Percentiles rank a stretch among this genome's conserved stretches.
Conservation (phyloP, 164 flowering plant species). For the Dillenia suffruticosa region DNA sequence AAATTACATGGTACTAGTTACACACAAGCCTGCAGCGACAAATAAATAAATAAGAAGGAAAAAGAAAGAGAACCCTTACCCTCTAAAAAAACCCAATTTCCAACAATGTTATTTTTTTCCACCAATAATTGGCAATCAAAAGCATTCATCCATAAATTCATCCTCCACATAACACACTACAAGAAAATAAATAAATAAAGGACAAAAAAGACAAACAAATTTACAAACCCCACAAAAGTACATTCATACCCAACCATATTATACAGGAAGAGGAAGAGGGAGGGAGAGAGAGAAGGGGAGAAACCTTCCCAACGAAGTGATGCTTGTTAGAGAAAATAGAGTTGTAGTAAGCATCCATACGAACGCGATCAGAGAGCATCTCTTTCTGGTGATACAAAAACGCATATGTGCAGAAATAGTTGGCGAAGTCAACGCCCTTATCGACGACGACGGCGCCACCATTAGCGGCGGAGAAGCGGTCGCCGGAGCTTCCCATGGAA, state of each 20-base stretch:
- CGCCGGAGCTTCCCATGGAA: slow-evolving; percentile 38
- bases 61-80: too few relatives aligned
- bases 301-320: slow-evolving; percentile 80
- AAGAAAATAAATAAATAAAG: too few relatives aligned
- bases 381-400: slow-evolving; percentile 98
- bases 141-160: too few relatives aligned
- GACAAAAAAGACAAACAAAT: background rate
- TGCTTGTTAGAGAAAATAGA: slow-evolving; percentile 73
- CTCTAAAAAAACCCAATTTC: too few relatives aligned
- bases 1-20: too few relatives aligned
- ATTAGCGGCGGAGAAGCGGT: slow-evolving; percentile 29
- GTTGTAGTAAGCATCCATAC: slow-evolving; percentile 93
- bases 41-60: too few relatives aligned
- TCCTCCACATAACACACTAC: too few relatives aligned
- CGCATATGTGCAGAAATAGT: slow-evolving; percentile 94
- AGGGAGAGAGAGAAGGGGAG: background rate
- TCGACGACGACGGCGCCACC: slow-evolving; percentile 42
- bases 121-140: too few relatives aligned
- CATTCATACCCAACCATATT: too few relatives aligned
- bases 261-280: background rate
- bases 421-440: slow-evolving; percentile 89
- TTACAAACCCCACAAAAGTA: too few relatives aligned
- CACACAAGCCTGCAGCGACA: too few relatives aligned
- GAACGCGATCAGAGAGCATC: slow-evolving; percentile 91
- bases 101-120: too few relatives aligned